Conservation (phyloP, 2,329 filamentous ascomycete genomes). For the Xylaria hypoxylon region DNA sequence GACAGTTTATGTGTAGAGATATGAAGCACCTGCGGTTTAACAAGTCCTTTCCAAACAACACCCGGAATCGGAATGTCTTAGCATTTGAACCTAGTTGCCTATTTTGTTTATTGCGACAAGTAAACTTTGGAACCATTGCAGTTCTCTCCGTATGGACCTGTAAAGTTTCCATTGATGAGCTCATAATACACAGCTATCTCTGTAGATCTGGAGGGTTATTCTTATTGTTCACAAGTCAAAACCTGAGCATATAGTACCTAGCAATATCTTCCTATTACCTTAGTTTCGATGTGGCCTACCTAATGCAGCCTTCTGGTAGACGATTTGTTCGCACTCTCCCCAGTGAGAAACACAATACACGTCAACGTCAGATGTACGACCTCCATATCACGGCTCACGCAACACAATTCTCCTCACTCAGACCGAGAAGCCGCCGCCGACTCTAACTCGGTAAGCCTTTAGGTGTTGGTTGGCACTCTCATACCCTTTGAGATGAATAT, state of each 20-base stretch:
- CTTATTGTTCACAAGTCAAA: not conserved
- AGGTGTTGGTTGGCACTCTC: not conserved
- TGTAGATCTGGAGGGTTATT: not conserved
- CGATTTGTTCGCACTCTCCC: not conserved
- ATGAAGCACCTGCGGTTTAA: not conserved
- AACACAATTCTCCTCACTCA: slow-evolving; percentile 7
- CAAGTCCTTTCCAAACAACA: not conserved
- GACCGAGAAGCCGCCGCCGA: slow-evolving; percentile 14
- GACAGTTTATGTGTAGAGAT: not conserved
- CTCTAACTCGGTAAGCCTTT: not conserved
- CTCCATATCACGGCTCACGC: not conserved
- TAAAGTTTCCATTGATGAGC: not conserved
- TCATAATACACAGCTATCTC: not conserved
- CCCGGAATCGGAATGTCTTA: too few relatives aligned
- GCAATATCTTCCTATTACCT: not conserved
- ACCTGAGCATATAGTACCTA: not conserved
- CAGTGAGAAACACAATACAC: slow-evolving; percentile 1
- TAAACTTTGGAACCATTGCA: too few relatives aligned
- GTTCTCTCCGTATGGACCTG: too few relatives aligned
- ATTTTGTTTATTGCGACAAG: too few relatives aligned
- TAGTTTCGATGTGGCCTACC: not conserved
- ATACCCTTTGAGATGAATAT: not conserved
- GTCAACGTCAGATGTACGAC: slow-evolving; percentile 25
- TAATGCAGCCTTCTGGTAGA: not conserved
- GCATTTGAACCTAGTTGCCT: too few relatives aligned